Evolutionary conservation across 1,139 yeast species (phyloP), one percentile per base, ranked within the genome.

Genomic region (Taiozyma onychis): DNA sequence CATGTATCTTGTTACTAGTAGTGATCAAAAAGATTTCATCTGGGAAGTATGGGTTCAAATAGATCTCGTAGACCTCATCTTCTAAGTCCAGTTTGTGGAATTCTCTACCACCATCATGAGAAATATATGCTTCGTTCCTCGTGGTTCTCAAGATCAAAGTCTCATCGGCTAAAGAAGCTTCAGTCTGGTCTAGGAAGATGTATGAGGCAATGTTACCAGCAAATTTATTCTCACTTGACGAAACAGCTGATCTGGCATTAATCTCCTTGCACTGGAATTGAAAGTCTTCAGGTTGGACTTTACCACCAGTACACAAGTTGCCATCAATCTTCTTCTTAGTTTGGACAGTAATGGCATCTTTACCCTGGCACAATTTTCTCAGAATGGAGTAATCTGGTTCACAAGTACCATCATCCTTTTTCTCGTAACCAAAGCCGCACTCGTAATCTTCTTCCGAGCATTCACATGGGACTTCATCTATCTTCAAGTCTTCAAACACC

Each of bases 101-200:
- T 1, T 68, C 66, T 4, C 71, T 64, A 22, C 98, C 98, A 45
- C 95, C 95, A 67, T 90, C 83, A 61, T 82, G 86, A 1, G 97
- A 87, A 14, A 88, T 75, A 58, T 69, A 84, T 2, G 83, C 74
- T 10, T 72, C 68, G 39, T 78, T 74, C 37, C 72, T 68, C 27
- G 69, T 66, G 0, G 93, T 85, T 48, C 77, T 74, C 14, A 87
- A 68, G 22, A 93, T 61, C n/a, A 93, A 67, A 11, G 96, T 86
- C 63, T 91, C 96, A 52, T 85, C 89, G 11, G 65, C 67, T 24
- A 59, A 65, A 8, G 71, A 66, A 37, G 67, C 65, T 41, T 52
- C 52, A 6, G 74, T 72, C 52, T 71, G 68, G 42, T 69, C 60
- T 50, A 86, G 72, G 59, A 88, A 88, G 43, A 77, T 64, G 61